A percentile compares a stretch with the other conserved stretches of the same genome.
Conservation (phyloP, 352 stramenopile species). For the Phytophthora quininea region DNA sequence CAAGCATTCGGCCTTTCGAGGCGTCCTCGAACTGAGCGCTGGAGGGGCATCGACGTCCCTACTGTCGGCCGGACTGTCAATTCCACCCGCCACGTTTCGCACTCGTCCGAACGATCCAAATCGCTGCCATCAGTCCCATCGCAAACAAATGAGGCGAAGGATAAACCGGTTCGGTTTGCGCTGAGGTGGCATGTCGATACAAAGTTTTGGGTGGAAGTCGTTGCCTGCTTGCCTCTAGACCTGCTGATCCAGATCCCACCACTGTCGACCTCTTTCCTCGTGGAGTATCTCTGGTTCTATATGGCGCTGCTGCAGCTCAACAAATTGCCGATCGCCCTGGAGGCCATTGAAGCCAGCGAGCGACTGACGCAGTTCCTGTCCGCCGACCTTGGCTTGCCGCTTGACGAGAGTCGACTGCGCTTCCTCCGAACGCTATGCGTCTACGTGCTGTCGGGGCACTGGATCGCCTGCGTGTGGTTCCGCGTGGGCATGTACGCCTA, state of each 20-base stretch:
- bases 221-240: slow-evolving; percentile 52
- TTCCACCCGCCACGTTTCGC: too few species aligned
- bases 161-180: slow-evolving; percentile 7
- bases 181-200: slow-evolving; percentile 9
- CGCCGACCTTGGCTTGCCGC: slow-evolving; percentile 54
- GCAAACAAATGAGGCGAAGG: neutral
- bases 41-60: slow-evolving; percentile 24
- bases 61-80: neutral
- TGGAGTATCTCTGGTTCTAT: slow-evolving; percentile 56
- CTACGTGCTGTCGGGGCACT: slow-evolving; percentile 68
- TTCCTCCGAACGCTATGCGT: slow-evolving; percentile 55
- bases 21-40: slow-evolving; percentile 43
- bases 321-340: slow-evolving; percentile 58
- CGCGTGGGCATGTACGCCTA: slow-evolving; percentile 51
- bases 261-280: slow-evolving; percentile 21
- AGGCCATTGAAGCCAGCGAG: slow-evolving; percentile 57
- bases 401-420: slow-evolving; percentile 55
- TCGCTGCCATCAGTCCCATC: neutral
- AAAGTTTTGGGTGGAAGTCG: slow-evolving; percentile 34
- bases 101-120: too few species aligned
- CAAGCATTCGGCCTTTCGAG: slow-evolving; percentile 60
- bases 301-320: slow-evolving; percentile 64
- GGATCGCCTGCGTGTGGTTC: slow-evolving; percentile 77
- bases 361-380: slow-evolving; percentile 57
- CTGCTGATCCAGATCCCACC: slow-evolving; percentile 52